Base-by-base conservation (phyloP, 345 rosid species). In the Pseudoturritis turrita region DNA sequence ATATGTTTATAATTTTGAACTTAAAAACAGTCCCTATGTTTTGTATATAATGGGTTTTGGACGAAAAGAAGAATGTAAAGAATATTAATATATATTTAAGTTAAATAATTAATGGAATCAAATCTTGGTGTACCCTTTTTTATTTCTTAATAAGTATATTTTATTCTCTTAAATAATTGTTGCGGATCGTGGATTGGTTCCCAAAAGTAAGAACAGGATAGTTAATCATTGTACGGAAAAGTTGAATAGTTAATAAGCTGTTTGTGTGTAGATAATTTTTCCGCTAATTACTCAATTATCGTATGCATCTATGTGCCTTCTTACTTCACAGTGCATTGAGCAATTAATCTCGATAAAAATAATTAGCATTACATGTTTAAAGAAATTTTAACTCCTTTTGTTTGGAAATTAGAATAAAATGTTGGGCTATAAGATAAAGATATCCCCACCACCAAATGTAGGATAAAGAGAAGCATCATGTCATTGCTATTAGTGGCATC, bases 131-230 rank as follows among this genome's bases (percentile, higher is more conserved):
- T 10, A 33, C 23, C 10, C 7, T 14, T 52, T 52, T 31, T 23
- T 28, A 4, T 29, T 0, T 29, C 7, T 6, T 3, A 29, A 5
- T 29, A 6, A 14, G 13, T 60, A 23, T 23, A 36, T 43, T 58
- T 10, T 54, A 17, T 28, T 29, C 28, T 19, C 13, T 39, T 59
- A 5, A 10, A 15, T 22, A 7, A 52, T 69, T 56, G 69, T 71
- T 50, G 52, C 3, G 17, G 35, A 36, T 63, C 47, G 2, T 31
- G 44, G 62, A 52, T 44, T 72, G 71, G 70, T 72, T 45, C 77
- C 77, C 63, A 17, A 72, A 72, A 72, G 77, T 64, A 64, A 54
- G 57, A 63, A 72, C 77, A 72, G 22, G 29, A 52, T 22, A 43
- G 5, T 61, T 63, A 63, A 54, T 72, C 64, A 63, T 63, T 72